Evolutionary conservation across 257 asterid genomes (phyloP).

Genomic region (Primulina eburnea): DNA sequence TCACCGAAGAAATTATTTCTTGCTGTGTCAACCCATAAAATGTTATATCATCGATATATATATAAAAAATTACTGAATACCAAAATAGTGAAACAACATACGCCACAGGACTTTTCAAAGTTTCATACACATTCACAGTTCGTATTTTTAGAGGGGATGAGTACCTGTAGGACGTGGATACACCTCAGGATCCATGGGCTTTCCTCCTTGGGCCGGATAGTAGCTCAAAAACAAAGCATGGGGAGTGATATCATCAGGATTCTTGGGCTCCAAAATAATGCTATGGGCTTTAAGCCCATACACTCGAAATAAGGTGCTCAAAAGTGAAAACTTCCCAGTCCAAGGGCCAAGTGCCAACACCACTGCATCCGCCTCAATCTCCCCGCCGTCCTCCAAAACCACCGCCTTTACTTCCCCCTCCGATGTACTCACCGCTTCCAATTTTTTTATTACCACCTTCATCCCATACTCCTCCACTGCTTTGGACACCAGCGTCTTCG

Average conservation of each 20-base stretch:
- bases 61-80: too few relatives aligned
- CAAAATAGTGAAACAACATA: background rate
- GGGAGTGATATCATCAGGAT: slow-evolving; percentile 41
- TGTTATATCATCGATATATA: too few relatives aligned
- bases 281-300: slow-evolving; percentile 83
- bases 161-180: slow-evolving; percentile 95
- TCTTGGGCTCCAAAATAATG: slow-evolving; percentile 64
- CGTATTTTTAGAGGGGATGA: background rate
- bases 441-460: slow-evolving; percentile 63
- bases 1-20: background rate
- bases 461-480: slow-evolving; percentile 66
- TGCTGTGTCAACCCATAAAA: too few relatives aligned
- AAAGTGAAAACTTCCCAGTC: slow-evolving; percentile 48
- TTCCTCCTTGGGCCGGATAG: slow-evolving; percentile 57
- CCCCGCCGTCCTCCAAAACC: slow-evolving; percentile 59
- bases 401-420: slow-evolving; percentile 59
- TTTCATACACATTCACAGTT: too few relatives aligned
- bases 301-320: slow-evolving; percentile 52
- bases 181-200: slow-evolving; percentile 78
- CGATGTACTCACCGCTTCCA: slow-evolving; percentile 53
- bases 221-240: slow-evolving; percentile 70
- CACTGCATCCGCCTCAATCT: slow-evolving; percentile 57
- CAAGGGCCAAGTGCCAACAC: slow-evolving; percentile 95
- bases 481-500: slow-evolving; percentile 50
- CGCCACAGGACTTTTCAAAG: too few relatives aligned